Base-by-base conservation (phyloP, 805 yeast genomes). In the Wickerhamiella sergipiensis region DNA sequence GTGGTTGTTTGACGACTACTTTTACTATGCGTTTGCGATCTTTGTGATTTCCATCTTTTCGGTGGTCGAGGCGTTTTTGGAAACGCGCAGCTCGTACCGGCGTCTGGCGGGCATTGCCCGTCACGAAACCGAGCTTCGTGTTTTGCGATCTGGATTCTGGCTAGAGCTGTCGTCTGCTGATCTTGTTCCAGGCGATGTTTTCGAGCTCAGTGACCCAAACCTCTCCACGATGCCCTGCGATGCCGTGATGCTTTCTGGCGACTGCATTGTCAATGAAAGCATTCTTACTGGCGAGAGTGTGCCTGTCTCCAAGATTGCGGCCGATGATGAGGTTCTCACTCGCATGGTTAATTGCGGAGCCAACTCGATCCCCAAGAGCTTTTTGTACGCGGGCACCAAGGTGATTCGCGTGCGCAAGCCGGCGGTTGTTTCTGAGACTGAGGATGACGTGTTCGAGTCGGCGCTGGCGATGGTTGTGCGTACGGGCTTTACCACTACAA, bases 251-350 rank as follows among this genome's bases (percentile, higher is more conserved):
- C 68, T 90, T 18, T 78, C 88, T 33, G 98, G 99, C 48, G 97
- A 89, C 63, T 85, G 95, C 63, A 88, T 92, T 50, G 84, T 92
- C n/a, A 92, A 92, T 65, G 99, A 92, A 64, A 85, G 97, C 6
- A 92, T 92, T 95, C 73, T 92, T 19, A 92, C 99, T 0, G 99
- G 99, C 40, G 99, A 92, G 65, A 87, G 96, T 49, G 97, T 92
- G 1, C 98, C 99, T 0, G 95, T 92, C 2, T 78, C 96, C 0
- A 92, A 92, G 64, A 55, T 72, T 10, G 75, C 85, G 1, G 86
- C 92, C 1, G 68, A 74, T 1, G 73, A 75, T 15, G 88, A 81
- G 8, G 72, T 81, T 0, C 75, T 87, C 40, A 67, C 67, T n/a
- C 70, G 71, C 19, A 64, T 85, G 47, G 70, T 78, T 2, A 72